Evolutionary conservation across 495 filamentous ascomycete genomes (phyloP).

Genomic region (Penicillium roqueforti): DNA sequence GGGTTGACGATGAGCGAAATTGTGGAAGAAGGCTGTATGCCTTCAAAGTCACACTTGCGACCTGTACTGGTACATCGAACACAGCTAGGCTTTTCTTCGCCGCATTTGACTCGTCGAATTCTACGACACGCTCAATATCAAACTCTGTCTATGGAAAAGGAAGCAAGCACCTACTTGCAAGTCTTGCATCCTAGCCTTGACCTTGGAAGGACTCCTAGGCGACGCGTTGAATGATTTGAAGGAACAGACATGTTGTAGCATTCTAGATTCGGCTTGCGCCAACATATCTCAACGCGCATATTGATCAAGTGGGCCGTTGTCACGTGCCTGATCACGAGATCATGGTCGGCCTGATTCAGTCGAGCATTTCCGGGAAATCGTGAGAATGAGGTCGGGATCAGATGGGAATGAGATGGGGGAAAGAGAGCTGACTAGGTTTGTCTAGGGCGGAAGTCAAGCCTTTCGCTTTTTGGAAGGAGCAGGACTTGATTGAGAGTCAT

Average conservation of each 20-base stretch:
- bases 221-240: neutral
- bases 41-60: constrained; percentile 43
- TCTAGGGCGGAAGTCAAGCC: too few relatives aligned
- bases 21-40: neutral
- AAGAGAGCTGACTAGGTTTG: too few relatives aligned
- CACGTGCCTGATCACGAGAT: neutral
- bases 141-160: neutral
- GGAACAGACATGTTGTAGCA: constrained; percentile 2
- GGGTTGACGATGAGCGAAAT: constrained; percentile 2
- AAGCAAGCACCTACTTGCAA: constrained; percentile 32
- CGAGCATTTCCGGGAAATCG: too few relatives aligned
- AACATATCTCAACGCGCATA: neutral
- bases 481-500: too few relatives aligned
- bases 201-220: constrained; percentile 9
- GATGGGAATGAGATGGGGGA: too few relatives aligned
- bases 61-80: constrained; percentile 47
- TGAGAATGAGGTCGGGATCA: too few relatives aligned
- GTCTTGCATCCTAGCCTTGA: constrained; percentile 40
- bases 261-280: neutral
- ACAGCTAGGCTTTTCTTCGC: constrained; percentile 50
- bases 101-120: constrained; percentile 54
- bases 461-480: too few relatives aligned
- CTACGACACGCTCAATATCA: constrained; percentile 18
- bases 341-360: too few relatives aligned
- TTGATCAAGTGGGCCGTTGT: neutral